These are phyloP conservation scores for Hymenoscyphus fructigenus DNA, from an alignment of 2,329 filamentous ascomycete species.

Conservation along the genomic window DNA sequence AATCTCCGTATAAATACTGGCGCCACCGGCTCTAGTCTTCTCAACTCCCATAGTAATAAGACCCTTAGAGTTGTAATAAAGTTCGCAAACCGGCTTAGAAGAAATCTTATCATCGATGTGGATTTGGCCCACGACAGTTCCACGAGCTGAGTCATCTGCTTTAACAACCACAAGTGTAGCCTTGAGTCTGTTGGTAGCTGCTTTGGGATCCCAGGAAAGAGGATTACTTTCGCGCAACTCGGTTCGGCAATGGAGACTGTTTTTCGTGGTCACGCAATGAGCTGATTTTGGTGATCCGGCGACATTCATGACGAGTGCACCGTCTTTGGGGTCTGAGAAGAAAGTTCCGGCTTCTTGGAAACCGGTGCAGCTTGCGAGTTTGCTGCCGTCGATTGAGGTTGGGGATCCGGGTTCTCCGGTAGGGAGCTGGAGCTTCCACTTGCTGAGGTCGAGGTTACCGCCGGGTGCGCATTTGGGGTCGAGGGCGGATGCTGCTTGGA, in stretches of 20 bases:
- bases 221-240: constrained; percentile 42
- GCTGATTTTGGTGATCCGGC: constrained; percentile 37
- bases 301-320: constrained; percentile 42
- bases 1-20: constrained; percentile 36
- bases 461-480: constrained; percentile 1
- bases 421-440: constrained; percentile 42
- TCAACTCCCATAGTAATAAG: constrained; percentile 42
- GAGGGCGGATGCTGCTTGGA: not conserved
- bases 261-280: constrained; percentile 41
- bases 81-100: constrained; percentile 42
- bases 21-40: constrained; percentile 36
- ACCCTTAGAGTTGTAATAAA: constrained; percentile 41
- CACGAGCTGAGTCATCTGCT: constrained; percentile 38
- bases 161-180: constrained; percentile 34
- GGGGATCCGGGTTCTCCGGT: constrained; percentile 35
- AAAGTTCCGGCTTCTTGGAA: constrained; percentile 33
- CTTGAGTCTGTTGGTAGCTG: constrained; percentile 37
- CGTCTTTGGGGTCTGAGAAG: constrained; percentile 41
- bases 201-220: constrained; percentile 37
- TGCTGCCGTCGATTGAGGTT: constrained; percentile 33
- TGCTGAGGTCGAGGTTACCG: constrained; percentile 30
- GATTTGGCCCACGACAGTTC: constrained; percentile 43
- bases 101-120: constrained; percentile 40
- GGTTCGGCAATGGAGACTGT: constrained; percentile 44
- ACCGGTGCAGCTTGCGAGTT: constrained; percentile 40